Evolutionary conservation across 352 stramenopile genomes (phyloP).

Genomic region (Pythium rhizo-oryzae): DNA sequence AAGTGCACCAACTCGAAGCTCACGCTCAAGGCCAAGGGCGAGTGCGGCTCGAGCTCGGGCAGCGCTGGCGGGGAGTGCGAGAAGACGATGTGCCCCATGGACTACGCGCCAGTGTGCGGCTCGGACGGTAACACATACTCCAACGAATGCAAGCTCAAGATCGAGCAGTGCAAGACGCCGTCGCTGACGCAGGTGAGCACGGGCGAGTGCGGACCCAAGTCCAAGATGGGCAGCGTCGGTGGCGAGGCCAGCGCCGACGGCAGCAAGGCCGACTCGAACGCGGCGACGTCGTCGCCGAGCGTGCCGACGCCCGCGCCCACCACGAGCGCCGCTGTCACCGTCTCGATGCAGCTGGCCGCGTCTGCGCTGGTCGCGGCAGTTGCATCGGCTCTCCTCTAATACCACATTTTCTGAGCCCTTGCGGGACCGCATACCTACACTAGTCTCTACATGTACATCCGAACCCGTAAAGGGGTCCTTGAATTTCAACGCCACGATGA

Average conservation of each 20-base stretch:
- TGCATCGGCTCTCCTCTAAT: neutral
- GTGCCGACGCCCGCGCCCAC: slow-evolving; percentile 5
- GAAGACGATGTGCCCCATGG: slow-evolving; percentile 10
- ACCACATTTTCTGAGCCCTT: neutral
- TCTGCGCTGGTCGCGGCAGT: neutral
- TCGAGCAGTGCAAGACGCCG: slow-evolving; percentile 20
- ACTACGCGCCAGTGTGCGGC: slow-evolving; percentile 40
- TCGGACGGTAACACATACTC: slow-evolving; percentile 48
- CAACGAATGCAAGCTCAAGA: slow-evolving; percentile 41
- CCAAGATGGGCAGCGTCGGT: slow-evolving; percentile 14
- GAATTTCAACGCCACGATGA: too few relatives aligned
- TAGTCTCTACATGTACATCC: too few relatives aligned
- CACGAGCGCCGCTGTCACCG: neutral
- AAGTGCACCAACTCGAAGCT: slow-evolving; percentile 25
- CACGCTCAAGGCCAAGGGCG: slow-evolving; percentile 15
- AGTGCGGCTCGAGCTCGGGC: slow-evolving; percentile 9
- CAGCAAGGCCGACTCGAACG: neutral
- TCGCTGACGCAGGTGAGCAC: slow-evolving; percentile 17
- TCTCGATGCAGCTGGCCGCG: neutral
- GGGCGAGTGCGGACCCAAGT: slow-evolving; percentile 10
- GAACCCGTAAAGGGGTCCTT: too few relatives aligned
- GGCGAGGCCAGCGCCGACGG: neutral
- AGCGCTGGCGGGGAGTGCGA: neutral
- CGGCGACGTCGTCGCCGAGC: neutral
- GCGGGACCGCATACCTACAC: neutral